phyloP scores from a whole-genome alignment of 495 filamentous ascomycete genomes.

The Chlorociboria aeruginascens region DNA sequence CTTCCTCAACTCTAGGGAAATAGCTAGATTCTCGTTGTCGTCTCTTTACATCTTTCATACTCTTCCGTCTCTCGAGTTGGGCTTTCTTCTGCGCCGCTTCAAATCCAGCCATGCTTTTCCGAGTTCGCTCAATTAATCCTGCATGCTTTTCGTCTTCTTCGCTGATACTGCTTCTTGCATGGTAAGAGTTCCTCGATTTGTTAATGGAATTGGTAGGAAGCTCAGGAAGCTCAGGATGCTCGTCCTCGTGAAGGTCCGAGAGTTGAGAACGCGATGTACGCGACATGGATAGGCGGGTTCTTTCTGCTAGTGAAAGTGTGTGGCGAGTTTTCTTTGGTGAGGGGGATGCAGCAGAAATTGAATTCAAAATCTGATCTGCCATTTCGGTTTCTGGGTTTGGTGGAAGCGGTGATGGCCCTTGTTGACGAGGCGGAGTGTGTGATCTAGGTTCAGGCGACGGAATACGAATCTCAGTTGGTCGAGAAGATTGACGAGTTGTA shows the following conservation, averaged over 20 bases:
- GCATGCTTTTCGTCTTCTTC: slow-evolving; percentile 5
- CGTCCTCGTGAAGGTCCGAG: slow-evolving; percentile 23
- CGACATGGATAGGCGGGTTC: slow-evolving; percentile 37
- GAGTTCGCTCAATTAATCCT: slow-evolving; percentile 59
- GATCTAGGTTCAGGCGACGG: background rate
- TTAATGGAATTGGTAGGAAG: slow-evolving; percentile 15
- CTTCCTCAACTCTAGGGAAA: slow-evolving; percentile 18
- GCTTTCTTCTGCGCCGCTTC: slow-evolving; percentile 38
- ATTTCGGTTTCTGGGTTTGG: slow-evolving; percentile 28
- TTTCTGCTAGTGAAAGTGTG: slow-evolving; percentile 40
- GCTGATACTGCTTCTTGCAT: background rate
- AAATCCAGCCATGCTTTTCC: slow-evolving; percentile 66
- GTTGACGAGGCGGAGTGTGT: background rate
- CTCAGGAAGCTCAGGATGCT: slow-evolving; percentile 16
- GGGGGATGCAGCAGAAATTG: slow-evolving; percentile 33
- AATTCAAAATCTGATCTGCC: slow-evolving; percentile 43
- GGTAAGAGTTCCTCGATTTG: background rate
- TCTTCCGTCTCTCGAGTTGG: slow-evolving; percentile 44
- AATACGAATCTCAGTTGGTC: background rate
- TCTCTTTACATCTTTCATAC: slow-evolving; percentile 28
- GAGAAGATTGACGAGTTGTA: too few species aligned
- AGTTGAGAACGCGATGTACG: slow-evolving; percentile 22
- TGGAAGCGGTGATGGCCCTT: background rate
- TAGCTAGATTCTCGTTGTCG: slow-evolving; percentile 22
- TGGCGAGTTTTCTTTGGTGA: slow-evolving; percentile 42